Evolutionary conservation across 2,329 filamentous ascomycete species (phyloP).

Genomic region (Alternaria arbusti): DNA sequence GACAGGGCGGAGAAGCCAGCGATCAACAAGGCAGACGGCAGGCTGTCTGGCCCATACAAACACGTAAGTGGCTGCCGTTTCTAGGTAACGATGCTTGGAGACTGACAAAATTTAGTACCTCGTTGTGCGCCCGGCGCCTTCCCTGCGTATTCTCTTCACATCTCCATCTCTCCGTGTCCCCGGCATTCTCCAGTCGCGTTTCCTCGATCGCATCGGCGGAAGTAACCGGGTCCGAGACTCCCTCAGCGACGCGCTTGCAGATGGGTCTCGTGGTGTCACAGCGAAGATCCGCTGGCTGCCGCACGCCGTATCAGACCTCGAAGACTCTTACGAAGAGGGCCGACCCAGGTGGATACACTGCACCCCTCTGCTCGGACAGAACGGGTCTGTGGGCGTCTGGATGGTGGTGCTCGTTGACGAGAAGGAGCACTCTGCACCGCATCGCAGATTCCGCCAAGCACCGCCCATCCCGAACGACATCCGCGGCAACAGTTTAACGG

Average conservation of each 20-base stretch:
- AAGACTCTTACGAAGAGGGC: conserved; percentile 61
- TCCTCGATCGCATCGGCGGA: conserved; percentile 58
- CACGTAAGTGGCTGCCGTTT: conserved; percentile 54
- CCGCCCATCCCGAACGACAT: conserved; percentile 40
- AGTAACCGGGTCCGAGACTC: conserved; percentile 60
- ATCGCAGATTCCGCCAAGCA: conserved; percentile 38
- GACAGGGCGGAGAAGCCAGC: conserved; percentile 21
- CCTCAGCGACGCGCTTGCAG: conserved; percentile 65
- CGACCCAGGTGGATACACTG: conserved; percentile 78
- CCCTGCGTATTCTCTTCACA: conserved; percentile 58
- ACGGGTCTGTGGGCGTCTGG: conserved; percentile 76
- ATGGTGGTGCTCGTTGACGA: conserved; percentile 76
- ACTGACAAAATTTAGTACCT: conserved; percentile 50
- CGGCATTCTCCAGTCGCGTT: conserved; percentile 57
- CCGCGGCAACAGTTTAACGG: conserved; percentile 14
- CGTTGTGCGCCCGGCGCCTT: conserved; percentile 55
- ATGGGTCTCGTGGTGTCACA: conserved; percentile 71
- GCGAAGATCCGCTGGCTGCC: conserved; percentile 74
- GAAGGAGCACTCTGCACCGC: conserved; percentile 31
- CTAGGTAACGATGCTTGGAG: not conserved
- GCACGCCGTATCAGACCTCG: conserved; percentile 42
- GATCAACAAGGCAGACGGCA: conserved; percentile 29
- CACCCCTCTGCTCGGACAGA: conserved; percentile 72
- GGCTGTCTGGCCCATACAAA: conserved; percentile 60
- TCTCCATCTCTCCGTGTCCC: conserved; percentile 58